Evolutionary conservation across 768 basidiomycete species (phyloP).

Genomic region (Strobilomyces echinocephalus): DNA sequence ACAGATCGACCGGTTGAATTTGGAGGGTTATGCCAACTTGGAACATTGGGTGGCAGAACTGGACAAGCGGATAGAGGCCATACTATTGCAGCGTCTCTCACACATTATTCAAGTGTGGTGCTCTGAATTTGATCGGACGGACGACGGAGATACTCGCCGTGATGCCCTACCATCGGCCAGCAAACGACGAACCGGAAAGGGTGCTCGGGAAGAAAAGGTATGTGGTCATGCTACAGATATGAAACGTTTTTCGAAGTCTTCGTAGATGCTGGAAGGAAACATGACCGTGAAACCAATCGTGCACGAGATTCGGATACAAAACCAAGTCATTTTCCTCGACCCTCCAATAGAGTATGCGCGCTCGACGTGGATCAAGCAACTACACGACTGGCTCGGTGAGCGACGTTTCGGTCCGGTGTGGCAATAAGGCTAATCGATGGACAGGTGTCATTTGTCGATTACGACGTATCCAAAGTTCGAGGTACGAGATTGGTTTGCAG

Average conservation of each 20-base stretch:
- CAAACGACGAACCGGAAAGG: slow-evolving; percentile 68
- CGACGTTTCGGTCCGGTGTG: not conserved
- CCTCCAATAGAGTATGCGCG: slow-evolving; percentile 96
- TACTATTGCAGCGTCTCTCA: slow-evolving; percentile 68
- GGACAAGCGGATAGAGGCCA: slow-evolving; percentile 76
- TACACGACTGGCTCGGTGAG: slow-evolving; percentile 86
- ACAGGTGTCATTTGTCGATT: slow-evolving; percentile 83
- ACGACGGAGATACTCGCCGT: slow-evolving; percentile 61
- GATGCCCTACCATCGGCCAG: slow-evolving; percentile 46
- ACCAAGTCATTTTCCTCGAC: slow-evolving; percentile 97
- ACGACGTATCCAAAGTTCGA: slow-evolving; percentile 85
- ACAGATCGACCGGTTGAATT: slow-evolving; percentile 88
- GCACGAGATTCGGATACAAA: slow-evolving; percentile 96
- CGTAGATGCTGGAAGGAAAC: slow-evolving; percentile 63
- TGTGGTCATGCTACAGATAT: slow-evolving; percentile 3
- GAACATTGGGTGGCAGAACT: slow-evolving; percentile 88
- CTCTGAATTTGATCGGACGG: slow-evolving; percentile 72
- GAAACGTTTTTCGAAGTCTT: not conserved
- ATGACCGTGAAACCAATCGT: slow-evolving; percentile 82
- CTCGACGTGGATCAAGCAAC: slow-evolving; percentile 80
- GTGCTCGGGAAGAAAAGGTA: slow-evolving; percentile 77
- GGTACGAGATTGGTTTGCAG: slow-evolving; percentile 95
- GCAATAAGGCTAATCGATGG: not conserved
- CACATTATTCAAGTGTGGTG: slow-evolving; percentile 87
- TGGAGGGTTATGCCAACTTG: slow-evolving; percentile 93